Evolutionary conservation across 2,329 filamentous ascomycete genomes (phyloP).

Genomic region (Teratosphaeria zuluensis): DNA sequence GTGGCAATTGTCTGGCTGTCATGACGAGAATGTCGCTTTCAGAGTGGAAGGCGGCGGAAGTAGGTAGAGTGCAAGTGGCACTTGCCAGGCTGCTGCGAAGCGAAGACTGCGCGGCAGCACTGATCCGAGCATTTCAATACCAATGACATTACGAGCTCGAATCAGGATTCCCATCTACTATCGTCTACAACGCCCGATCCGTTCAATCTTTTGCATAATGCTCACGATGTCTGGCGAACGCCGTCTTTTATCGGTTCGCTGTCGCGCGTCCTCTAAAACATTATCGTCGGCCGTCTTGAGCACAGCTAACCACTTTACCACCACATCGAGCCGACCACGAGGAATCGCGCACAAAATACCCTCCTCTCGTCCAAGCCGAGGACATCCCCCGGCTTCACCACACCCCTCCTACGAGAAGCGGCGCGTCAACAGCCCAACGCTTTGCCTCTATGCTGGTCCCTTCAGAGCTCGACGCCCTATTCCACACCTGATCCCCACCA

Average conservation of each 20-base stretch:
- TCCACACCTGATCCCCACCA: conserved; percentile 40
- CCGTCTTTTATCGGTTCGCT: conserved; percentile 54
- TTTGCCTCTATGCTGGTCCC: conserved; percentile 47
- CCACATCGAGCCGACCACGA: conserved; percentile 45
- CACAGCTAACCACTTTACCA: conserved; percentile 50
- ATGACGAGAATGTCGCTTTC: neutral
- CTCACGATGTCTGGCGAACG: conserved; percentile 47
- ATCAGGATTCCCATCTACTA: too few relatives aligned
- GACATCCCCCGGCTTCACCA: conserved; percentile 48
- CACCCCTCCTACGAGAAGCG: conserved; percentile 28
- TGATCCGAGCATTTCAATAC: too few relatives aligned
- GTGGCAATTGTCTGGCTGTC: neutral
- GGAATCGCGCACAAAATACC: conserved; percentile 59
- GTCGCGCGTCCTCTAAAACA: conserved; percentile 46
- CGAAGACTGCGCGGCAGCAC: too few relatives aligned
- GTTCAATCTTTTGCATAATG: neutral
- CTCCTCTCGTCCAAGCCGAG: conserved; percentile 59
- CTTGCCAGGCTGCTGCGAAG: too few relatives aligned
- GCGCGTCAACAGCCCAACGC: conserved; percentile 41
- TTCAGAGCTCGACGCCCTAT: conserved; percentile 46
- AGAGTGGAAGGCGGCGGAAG: neutral
- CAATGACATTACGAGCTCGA: too few relatives aligned
- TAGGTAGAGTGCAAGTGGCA: too few relatives aligned
- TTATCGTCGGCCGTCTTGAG: conserved; percentile 32
- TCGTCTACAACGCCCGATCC: too few relatives aligned